Base-by-base conservation (phyloP, 2,329 filamentous ascomycete species). In the Moelleriella libera region DNA sequence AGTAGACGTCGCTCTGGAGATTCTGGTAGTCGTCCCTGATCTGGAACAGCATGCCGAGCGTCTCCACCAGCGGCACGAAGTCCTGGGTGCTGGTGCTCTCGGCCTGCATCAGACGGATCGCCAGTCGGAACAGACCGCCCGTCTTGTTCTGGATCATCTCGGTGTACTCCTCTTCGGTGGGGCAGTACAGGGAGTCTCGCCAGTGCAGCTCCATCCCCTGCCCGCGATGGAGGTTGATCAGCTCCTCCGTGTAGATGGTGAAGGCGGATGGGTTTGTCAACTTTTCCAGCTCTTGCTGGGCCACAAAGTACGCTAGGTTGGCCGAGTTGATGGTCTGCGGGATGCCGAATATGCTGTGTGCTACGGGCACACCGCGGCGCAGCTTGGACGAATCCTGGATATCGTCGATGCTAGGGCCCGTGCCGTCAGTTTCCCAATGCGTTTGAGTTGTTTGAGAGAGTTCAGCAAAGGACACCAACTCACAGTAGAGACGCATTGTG, bases 101-200 rank as follows among this genome's bases (percentile, higher is more conserved):
- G 46, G 80, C 81, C 64, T 88, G 83, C 84, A 90, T 88, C n/a
- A 90, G 72, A 63, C 85, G 84, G 58, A 89, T 79, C 21, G 82
- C 83, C 4, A 90, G 65, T 30, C 85, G 73, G 68, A 90, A 89
- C 1, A 92, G 70, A 0, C 85, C 86, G 41, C 85, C 85, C 0
- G 85, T 90, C 66, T 90, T 90, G 66, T 89, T 87, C 53, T 76
- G 76, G 12, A 90, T 84, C 85, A 90, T 89, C 60, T 88, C 82
- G 14, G 89, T 73, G 63, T 90, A 90, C 63, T 89, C 85, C 54
- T 85, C 82, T 64, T 88, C 85, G 45, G 75, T 83, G 5, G 85
- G 85, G 63, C 83, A 88, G 28, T 80, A 86, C 49, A 88, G 67
- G 21, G 79, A 84, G 65, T 89, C 84, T 48, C 84, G 74, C 85